phyloP scores from a whole-genome alignment of 2,329 filamentous ascomycete species.

The Talaromyces funiculosus region DNA sequence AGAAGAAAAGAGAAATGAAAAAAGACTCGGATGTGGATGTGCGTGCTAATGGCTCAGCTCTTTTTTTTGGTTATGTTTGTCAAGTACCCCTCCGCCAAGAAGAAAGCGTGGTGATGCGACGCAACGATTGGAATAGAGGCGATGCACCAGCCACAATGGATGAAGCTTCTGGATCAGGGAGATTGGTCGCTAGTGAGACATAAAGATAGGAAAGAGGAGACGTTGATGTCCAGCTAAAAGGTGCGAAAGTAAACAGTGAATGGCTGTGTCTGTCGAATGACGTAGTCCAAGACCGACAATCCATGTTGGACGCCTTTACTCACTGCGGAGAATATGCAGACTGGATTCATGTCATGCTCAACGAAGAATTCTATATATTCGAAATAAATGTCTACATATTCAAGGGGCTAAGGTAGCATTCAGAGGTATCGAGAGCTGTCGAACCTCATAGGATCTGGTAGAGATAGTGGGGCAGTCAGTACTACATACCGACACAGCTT shows the following conservation, averaged over 20 bases:
- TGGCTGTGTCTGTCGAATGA: neutral
- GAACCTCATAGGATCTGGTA: neutral
- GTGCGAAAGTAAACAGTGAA: neutral
- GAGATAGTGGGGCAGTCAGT: neutral
- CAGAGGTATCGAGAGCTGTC: neutral
- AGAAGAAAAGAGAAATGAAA: neutral
- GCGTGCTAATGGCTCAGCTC: neutral
- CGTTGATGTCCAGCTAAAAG: neutral
- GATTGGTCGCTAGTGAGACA: neutral
- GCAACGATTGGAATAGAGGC: neutral
- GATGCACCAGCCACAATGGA: neutral
- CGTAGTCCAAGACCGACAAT: neutral
- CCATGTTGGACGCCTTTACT: neutral
- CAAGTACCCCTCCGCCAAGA: slow-evolving; percentile 14
- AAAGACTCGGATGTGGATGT: neutral
- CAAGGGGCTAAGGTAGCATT: neutral
- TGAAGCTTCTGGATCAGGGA: neutral
- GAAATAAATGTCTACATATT: neutral
- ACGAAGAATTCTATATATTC: too few relatives aligned
- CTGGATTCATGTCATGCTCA: neutral
- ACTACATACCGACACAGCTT: neutral
- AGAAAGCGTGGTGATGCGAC: slow-evolving; percentile 1
- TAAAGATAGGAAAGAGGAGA: neutral
- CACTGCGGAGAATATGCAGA: neutral
- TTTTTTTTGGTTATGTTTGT: neutral